Percentiles rank a stretch among this genome's conserved stretches.
Conservation (phyloP, 2,329 filamentous ascomycete species). For the Verticillium nubilum region DNA sequence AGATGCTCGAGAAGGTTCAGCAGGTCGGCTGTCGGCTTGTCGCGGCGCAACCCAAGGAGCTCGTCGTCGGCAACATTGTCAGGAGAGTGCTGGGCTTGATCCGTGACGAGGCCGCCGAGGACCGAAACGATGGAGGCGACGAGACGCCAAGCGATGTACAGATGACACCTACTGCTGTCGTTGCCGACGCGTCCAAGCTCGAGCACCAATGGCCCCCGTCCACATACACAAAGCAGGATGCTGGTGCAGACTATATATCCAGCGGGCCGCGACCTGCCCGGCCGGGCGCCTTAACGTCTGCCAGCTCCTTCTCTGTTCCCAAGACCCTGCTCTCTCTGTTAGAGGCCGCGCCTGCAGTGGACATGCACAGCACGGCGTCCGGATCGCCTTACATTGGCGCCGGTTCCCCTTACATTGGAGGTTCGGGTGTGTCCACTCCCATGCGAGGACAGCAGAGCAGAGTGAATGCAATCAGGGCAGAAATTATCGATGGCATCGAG, state of each 20-base stretch:
- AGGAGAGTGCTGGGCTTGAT: conserved; percentile 85
- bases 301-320: conserved; percentile 59
- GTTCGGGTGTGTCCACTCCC: conserved; percentile 46
- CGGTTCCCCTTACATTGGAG: conserved; percentile 37
- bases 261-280: conserved; percentile 27
- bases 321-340: conserved; percentile 88
- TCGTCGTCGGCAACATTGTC: conserved; percentile 92
- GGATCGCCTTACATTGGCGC: conserved; percentile 23
- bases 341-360: conserved; percentile 52
- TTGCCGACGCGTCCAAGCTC: conserved; percentile 20
- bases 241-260: conserved; percentile 14
- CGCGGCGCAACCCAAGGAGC: conserved; percentile 80
- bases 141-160: conserved; percentile 51
- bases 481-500: conserved; percentile 88
- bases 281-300: conserved; percentile 56
- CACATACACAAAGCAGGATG: conserved; percentile 27
- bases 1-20: conserved; percentile 75
- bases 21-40: conserved; percentile 72
- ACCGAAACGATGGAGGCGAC: conserved; percentile 55
- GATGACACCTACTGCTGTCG: conserved; percentile 33
- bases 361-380: conserved; percentile 20
- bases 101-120: conserved; percentile 82
- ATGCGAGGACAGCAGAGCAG: conserved; percentile 33
- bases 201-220: conserved; percentile 24
- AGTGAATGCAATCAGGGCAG: conserved; percentile 71